These are phyloP conservation scores for Phytophthora multivora DNA, from an alignment of 352 stramenopile genomes.

Conservation along the genomic window DNA sequence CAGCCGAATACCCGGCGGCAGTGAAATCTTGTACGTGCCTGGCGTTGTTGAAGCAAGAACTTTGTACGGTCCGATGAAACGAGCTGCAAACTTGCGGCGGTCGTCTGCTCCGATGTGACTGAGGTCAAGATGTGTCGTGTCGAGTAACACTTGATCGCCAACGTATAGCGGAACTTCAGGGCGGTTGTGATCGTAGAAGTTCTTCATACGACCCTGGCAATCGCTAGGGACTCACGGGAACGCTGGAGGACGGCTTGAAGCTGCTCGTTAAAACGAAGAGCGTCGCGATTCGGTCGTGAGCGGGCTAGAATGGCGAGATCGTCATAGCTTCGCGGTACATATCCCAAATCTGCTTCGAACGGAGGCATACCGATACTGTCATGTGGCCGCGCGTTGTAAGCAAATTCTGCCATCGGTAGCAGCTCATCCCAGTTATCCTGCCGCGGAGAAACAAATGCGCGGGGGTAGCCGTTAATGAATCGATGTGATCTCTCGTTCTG, in stretches of 20 bases:
- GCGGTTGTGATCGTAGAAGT: slow-evolving; percentile 6
- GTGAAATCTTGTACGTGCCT: slow-evolving; percentile 1
- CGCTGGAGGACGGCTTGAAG: slow-evolving; percentile 3
- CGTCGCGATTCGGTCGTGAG: neutral
- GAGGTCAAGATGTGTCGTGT: slow-evolving; percentile 2
- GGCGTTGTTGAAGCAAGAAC: neutral
- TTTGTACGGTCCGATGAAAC: slow-evolving; percentile 4
- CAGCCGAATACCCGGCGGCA: slow-evolving; percentile 1
- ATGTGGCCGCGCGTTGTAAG: slow-evolving; percentile 1
- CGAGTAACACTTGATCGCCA: slow-evolving; percentile 6
- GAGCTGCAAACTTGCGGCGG: neutral
- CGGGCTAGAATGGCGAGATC: slow-evolving; percentile 3
- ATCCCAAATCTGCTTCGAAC: slow-evolving; percentile 5
- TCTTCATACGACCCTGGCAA: slow-evolving; percentile 13
- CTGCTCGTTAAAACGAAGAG: neutral
- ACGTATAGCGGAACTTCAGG: neutral
- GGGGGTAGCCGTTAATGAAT: slow-evolving; percentile 5
- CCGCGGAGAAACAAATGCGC: too few species aligned
- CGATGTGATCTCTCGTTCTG: slow-evolving; percentile 7
- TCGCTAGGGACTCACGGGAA: slow-evolving; percentile 7
- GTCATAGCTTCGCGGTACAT: neutral
- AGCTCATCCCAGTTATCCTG: too few species aligned
- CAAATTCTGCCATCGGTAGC: slow-evolving; percentile 1
- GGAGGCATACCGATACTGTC: neutral
- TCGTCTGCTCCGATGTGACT: slow-evolving; percentile 3